A percentile compares a stretch with the other conserved stretches of the same genome.
Conservation (phyloP, 331 rosid species). For the Spiraea crenata region DNA sequence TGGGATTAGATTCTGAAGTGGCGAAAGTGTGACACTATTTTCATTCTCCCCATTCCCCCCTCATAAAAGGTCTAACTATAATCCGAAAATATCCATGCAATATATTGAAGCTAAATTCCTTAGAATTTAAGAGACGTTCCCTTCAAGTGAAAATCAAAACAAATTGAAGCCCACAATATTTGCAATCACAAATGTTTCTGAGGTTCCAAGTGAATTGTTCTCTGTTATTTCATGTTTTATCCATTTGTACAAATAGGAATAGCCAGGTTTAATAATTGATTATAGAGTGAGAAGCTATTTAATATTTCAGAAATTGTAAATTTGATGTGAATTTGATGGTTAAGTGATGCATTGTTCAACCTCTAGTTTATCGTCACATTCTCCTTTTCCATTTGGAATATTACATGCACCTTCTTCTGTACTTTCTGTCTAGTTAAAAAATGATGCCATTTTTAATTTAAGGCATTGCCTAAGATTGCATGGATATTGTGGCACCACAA, state of each 20-base stretch:
- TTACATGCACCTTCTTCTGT: background rate
- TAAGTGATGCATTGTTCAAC: background rate
- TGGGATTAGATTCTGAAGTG: background rate
- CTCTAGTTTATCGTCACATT: background rate
- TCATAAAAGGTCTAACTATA: no score
- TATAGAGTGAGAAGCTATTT: background rate
- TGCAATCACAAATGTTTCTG: background rate
- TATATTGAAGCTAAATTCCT: no score
- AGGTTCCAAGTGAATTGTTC: background rate
- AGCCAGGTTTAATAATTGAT: constrained; percentile 1
- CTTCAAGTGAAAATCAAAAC: no score
- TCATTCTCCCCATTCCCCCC: background rate
- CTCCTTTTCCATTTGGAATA: background rate
- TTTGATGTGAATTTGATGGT: background rate
- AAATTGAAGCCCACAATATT: background rate
- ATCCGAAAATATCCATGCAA: no score
- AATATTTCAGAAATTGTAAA: background rate
- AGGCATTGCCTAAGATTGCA: background rate
- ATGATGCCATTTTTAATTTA: no score
- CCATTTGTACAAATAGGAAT: background rate
- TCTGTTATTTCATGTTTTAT: background rate
- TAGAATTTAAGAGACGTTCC: no score
- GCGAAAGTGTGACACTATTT: background rate
- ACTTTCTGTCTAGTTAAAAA: background rate
- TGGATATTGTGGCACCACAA: background rate